A percentile compares a stretch with the other conserved stretches of the same genome.
These are phyloP conservation scores for Gentiana macrophylla DNA, from an alignment of 257 asterid genomes.

Conservation along the genomic window DNA sequence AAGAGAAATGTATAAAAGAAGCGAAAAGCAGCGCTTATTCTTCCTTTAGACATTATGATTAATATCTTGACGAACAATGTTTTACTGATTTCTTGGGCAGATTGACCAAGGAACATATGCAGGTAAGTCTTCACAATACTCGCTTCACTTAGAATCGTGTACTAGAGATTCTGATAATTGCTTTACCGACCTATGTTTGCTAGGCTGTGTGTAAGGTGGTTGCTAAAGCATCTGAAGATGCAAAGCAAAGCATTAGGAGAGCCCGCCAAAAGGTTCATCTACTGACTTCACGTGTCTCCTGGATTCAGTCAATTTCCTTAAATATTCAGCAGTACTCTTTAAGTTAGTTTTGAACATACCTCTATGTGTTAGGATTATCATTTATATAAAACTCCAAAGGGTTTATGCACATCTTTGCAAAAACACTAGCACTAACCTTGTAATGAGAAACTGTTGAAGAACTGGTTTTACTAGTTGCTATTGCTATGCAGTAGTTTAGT, in stretches of 20 bases:
- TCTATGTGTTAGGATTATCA: too few species aligned
- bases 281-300: neutral
- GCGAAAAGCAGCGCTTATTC: neutral
- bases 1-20: neutral
- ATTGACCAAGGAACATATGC: conserved; percentile 90
- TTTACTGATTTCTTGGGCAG: conserved; percentile 36
- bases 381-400: too few species aligned
- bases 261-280: conserved; percentile 81
- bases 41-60: neutral
- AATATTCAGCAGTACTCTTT: neutral
- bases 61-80: conserved; percentile 13
- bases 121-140: conserved; percentile 38
- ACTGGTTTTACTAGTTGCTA: too few species aligned
- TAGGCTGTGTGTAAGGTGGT: conserved; percentile 95
- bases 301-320: neutral
- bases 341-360: neutral
- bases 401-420: too few species aligned
- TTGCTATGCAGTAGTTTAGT: too few species aligned
- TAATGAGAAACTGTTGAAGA: too few species aligned
- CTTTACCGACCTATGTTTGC: conserved; percentile 9
- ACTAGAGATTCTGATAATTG: conserved; percentile 4
- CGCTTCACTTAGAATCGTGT: conserved; percentile 9
- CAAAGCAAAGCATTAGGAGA: conserved; percentile 87
- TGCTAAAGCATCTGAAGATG: conserved; percentile 83
- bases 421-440: too few species aligned